Evolutionary conservation across 163 green algal genomes (phyloP).

Genomic region (Trebouxia gelatinosa): DNA sequence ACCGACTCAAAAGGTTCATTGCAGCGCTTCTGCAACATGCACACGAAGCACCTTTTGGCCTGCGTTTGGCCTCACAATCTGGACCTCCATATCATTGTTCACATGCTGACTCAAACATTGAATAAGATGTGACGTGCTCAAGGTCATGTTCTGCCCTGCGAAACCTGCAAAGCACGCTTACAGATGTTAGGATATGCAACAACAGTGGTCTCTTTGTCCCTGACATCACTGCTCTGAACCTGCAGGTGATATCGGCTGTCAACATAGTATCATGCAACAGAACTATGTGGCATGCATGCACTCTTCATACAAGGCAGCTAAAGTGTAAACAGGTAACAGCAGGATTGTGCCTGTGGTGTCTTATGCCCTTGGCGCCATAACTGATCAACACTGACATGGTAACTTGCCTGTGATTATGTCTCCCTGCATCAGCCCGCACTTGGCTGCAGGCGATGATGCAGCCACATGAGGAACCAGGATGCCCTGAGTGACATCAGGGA

Average conservation of each 20-base stretch:
- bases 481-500: constrained; percentile 51
- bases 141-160: background rate
- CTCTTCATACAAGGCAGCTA: too few species aligned
- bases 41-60: background rate
- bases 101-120: constrained; percentile 17
- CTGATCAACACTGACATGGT: background rate
- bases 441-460: constrained; percentile 45
- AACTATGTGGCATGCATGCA: too few species aligned
- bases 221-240: background rate
- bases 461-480: constrained; percentile 69
- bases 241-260: constrained; percentile 8
- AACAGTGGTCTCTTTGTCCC: too few species aligned
- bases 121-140: constrained; percentile 16
- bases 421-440: constrained; percentile 49
- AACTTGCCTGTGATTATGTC: constrained; percentile 61
- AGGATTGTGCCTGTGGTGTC: background rate
- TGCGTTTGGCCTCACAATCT: background rate
- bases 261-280: too few species aligned
- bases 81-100: background rate
- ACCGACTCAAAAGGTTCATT: too few species aligned
- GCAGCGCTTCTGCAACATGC: background rate
- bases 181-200: too few species aligned
- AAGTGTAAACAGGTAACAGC: background rate
- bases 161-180: constrained; percentile 25
- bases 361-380: background rate